Base-by-base conservation (phyloP, 2,329 filamentous ascomycete species). In the Talaromyces pinophilus region DNA sequence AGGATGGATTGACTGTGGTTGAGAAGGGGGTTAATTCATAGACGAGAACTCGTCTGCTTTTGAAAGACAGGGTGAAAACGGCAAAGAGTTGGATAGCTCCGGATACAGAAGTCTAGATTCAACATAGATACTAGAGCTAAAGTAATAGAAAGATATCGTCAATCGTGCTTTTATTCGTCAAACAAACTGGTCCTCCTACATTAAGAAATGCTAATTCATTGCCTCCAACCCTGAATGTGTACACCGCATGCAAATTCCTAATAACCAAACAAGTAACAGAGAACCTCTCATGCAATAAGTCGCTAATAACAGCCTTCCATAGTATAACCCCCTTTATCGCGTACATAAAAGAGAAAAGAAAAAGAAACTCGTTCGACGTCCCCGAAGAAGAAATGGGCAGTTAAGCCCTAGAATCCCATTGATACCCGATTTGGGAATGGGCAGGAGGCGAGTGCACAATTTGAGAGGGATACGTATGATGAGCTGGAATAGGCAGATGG, bases 361-460 rank as follows among this genome's bases (percentile, higher is more conserved):
- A 17, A 59, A 13, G 19, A 42, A 15, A 5, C 10, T n/a, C 25
- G 15, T 33, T 38, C 38, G 11, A 57, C 33, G 19, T 17, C n/a
- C 8, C n/a, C 19, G 4, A 8, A 38, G 33, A 15, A 38, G 33
- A 57, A 25, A 38, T 1, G 7, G 28, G 4, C 2, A 60, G 5
- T 62, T 22, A 66, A 17, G 59, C 40, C 50, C 64, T 61, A 22
- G 65, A 63, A 42, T 67, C 65, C 65, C 65, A 67, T 19, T 63
- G 65, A 38, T 59, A 67, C 2, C 55, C 52, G n/a, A 67, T 63
- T n/a, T 67, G 65, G 15, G 60, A 42, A 46, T 64, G 62, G 17
- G 25, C 33, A 19, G 62, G 62, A 44, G 62, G 40, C 11, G 62
- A 63, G 10, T 64, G 62, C 3, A 64, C n/a, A 5, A 64, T 55